Evolutionary conservation across 257 asterid genomes (phyloP), one percentile per base, ranked within the genome.

Genomic region (Mitragyna speciosa): DNA sequence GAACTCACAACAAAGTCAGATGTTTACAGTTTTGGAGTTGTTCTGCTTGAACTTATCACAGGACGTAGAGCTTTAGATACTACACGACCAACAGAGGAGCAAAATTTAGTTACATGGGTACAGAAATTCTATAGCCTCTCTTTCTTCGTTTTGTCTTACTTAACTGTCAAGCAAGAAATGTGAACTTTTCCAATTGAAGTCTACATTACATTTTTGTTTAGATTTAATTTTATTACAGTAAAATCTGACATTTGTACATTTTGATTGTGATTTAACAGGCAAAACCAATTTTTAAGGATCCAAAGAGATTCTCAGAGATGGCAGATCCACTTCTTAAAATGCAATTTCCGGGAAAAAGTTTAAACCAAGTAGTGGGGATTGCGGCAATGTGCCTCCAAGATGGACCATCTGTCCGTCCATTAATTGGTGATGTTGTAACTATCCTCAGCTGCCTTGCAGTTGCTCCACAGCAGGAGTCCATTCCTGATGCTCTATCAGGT

Each of bases 351-450:
- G 82, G 82, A 24, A 87, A 80, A 78, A 86, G 95, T 83, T 86
- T 94, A 70, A 91, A 92, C 80, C 98, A 92, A 81, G 97, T 91
- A 26, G 89, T 94, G 6, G 97, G 97, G 58, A 91, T 92, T 52
- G 93, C 95, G 67, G 93, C 98, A 41, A 94, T 94, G 98, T 94
- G 98, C 73, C 81, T 94, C 22, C 97, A 94, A 69, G 98, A 92
- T 39, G 97, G 92, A 77, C 94, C 98, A n/a, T 81, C 89, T 6
- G 95, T 89, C 14, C 94, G 98, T 51, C 98, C 98, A 28, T 51
- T 88, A 80, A 92, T 94, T 72, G 69, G 91, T 17, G 98, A 94
- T 70, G 84, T 90, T 12, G 91, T 91, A 65, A 92, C 91, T 11
- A 89, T 94, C 7, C 92, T 93, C 36, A 84, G 87, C 84, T 89